These are phyloP conservation scores for Tuber borchii DNA, from an alignment of 495 filamentous ascomycete genomes.

Conservation along the genomic window DNA sequence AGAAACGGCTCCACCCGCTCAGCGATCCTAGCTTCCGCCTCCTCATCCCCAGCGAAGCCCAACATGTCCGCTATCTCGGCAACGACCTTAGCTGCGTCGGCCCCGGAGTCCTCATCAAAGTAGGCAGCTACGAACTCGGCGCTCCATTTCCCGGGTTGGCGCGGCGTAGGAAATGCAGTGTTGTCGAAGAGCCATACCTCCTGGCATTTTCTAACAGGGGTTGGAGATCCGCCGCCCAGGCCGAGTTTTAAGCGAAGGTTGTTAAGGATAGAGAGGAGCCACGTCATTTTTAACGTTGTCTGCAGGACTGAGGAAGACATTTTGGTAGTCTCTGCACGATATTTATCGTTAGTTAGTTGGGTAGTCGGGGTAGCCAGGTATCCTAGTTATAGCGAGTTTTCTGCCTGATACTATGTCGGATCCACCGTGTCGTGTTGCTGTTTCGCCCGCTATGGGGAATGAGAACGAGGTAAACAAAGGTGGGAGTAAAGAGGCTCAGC, in stretches of 20 bases:
- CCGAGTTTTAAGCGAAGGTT: conserved; percentile 25
- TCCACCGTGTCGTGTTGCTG: not conserved
- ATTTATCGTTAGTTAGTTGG: not conserved
- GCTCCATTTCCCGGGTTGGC: conserved; percentile 54
- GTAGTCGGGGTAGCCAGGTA: not conserved
- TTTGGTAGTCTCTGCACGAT: not conserved
- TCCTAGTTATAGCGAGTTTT: not conserved
- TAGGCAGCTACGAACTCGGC: conserved; percentile 75
- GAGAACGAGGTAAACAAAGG: not conserved
- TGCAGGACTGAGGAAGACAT: not conserved
- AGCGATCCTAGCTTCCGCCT: conserved; percentile 59
- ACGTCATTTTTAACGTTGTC: not conserved
- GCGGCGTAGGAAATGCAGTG: conserved; percentile 60
- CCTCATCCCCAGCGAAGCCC: conserved; percentile 56
- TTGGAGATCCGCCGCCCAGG: conserved; percentile 9
- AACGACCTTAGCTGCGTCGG: conserved; percentile 59
- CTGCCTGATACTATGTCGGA: not conserved
- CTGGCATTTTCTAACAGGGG: conserved; percentile 45
- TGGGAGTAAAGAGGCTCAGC: not conserved
- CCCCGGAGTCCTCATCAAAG: conserved; percentile 63
- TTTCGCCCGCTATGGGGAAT: not conserved
- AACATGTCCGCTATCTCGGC: conserved; percentile 64
- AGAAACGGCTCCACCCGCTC: conserved; percentile 68
- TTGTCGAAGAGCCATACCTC: conserved; percentile 88
- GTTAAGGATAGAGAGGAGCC: not conserved